Base-by-base conservation (phyloP, 73 alveolate species). In the Diophrys appendiculata region DNA sequence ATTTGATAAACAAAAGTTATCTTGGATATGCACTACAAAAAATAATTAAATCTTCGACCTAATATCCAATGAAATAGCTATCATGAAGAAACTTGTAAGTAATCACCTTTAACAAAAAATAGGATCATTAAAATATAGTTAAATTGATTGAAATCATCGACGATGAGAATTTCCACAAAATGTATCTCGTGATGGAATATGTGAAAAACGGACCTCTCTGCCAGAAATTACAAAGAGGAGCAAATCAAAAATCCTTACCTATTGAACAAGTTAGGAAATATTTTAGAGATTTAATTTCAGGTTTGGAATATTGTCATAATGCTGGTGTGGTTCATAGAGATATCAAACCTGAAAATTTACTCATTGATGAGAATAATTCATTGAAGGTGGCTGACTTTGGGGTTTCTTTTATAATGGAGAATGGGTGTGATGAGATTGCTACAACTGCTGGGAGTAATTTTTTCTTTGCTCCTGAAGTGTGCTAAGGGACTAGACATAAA, bases 321-420 rank as follows among this genome's bases (percentile, higher is more conserved):
- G 81, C 74, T 0, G 89, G 90, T 27, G 90, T 93, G 28, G 85
- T 90, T 27, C 98, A 93, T 86, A 53, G 98, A 78, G 98, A 93
- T 79, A 84, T 93, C 32, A 93, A 93, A 78, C 98, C 98, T 0
- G 98, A 93, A 71, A 93, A 93, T 84, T 70, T 93, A 67, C 79
- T 93, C 77, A 78, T 93, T 29, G 93, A 93, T 76, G 85, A 87
- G 69, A 68, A 72, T 52, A 84, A 87, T 54, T 78, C 78, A 23
- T 71, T 93, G 2, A 93, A 90, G 71, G 27, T 93, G 43, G 80
- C 92, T 56, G 98, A 93, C 80, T 93, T 93, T 53, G 98, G 98
- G 23, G 92, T 93, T 27, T 32, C 82, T 14, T 54, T 55, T 29
- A 77, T 77, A 2, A 76, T 78, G 35, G 76, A 78, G 70, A 72